Base-by-base conservation (phyloP, 2,329 filamentous ascomycete species). In the Colletotrichum spaethianum region DNA sequence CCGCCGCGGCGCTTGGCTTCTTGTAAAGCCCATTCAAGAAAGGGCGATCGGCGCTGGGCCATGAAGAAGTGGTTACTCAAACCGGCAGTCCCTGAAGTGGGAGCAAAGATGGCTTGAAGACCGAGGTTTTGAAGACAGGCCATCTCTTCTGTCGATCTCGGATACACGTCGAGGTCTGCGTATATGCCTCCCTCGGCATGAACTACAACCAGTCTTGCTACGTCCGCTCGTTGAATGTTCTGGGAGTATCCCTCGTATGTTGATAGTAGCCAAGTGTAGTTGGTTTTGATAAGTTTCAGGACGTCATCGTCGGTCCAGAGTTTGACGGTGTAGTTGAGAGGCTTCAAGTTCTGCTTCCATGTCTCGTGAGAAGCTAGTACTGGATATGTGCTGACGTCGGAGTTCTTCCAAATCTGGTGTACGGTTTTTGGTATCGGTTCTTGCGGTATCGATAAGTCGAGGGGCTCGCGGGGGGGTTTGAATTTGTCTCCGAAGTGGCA, bases 61-160 rank as follows among this genome's bases (percentile, higher is more conserved):
- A 78, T 76, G 74, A 78, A 76, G 68, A 77, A 77, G 73, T 78
- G 76, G 55, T 77, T 78, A 56, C 76, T 78, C 18, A 76, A 23
- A 0, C 76, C 74, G 11, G 26, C 12, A 12, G 63, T 72, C 1
- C 71, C 72, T 0, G 48, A 56, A 0, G 72, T 77, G 0, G 76
- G 64, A 0, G 73, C 74, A n/a, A 78, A 74, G 6, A 69, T 44
- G 1, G 62, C 74, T 23, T 65, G 61, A 2, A 60, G 33, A 9
- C 56, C 42, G 14, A 75, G 67, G 1, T 28, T 53, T 42, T 74
- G 75, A 7, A 77, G 63, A n/a, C 76, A 77, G 9, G 23, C 26
- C 31, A 75, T 59, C 6, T 63, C 60, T 1, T 52, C 52, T 46
- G 53, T 59, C 3, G 74, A 75, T 4, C 46, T 63, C 3, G 76